A percentile compares a stretch with the other conserved stretches of the same genome.
Evolutionary conservation across 495 filamentous ascomycete genomes (phyloP).

Genomic region (Elasticomyces elasticus): DNA sequence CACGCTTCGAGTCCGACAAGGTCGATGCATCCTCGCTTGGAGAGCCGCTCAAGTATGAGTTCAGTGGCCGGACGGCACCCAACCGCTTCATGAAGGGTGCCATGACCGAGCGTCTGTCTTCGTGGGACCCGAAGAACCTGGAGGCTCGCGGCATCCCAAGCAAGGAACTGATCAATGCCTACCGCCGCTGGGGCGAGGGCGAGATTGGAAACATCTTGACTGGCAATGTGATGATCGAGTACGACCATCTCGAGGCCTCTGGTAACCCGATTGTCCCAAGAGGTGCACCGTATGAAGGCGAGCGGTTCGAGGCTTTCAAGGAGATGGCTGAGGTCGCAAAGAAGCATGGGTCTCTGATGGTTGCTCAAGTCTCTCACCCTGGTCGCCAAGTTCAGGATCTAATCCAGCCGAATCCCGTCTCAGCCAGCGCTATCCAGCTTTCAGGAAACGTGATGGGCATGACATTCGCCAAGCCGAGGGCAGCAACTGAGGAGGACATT

Average conservation of each 20-base stretch:
- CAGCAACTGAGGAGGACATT: constrained; percentile 44
- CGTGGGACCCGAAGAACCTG: constrained; percentile 43
- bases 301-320: constrained; percentile 50
- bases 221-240: constrained; percentile 22
- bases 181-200: constrained; percentile 48
- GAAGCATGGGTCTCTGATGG: constrained; percentile 43
- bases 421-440: constrained; percentile 51
- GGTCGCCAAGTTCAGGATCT: constrained; percentile 45
- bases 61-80: constrained; percentile 43
- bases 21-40: constrained; percentile 42
- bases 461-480: constrained; percentile 40
- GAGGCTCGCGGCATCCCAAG: constrained; percentile 47
- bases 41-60: constrained; percentile 46
- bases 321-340: constrained; percentile 41
- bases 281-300: constrained; percentile 37
- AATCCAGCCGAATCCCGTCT: constrained; percentile 48
- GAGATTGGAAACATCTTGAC: constrained; percentile 23
- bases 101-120: constrained; percentile 51
- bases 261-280: constrained; percentile 51
- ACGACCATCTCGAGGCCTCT: constrained; percentile 35
- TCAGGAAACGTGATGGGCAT: constrained; percentile 37
- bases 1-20: constrained; percentile 28
- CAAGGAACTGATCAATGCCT: constrained; percentile 46
- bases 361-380: constrained; percentile 54
- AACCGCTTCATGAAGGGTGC: constrained; percentile 58